Conservation (phyloP, 2,329 filamentous ascomycete species). For the Colletotrichum siamense region DNA sequence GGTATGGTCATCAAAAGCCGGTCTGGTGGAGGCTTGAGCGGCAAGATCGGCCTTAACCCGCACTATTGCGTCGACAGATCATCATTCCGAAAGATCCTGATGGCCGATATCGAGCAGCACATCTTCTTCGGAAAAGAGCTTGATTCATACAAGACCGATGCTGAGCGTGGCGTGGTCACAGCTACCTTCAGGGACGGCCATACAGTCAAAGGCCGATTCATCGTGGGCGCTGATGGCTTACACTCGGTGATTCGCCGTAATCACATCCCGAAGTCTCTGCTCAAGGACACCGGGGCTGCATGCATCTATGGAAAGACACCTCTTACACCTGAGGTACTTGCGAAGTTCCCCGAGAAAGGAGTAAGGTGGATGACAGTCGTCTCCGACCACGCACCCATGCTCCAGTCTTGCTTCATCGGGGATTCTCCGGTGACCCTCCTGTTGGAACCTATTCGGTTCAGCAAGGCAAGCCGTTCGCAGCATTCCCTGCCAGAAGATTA, state of each 20-base stretch:
- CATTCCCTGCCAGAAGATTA: not conserved
- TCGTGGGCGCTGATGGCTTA: constrained; percentile 68
- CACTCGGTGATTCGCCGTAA: constrained; percentile 62
- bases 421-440: not conserved
- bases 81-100: not conserved
- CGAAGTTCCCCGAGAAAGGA: not conserved
- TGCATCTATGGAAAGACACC: not conserved
- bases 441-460: not conserved
- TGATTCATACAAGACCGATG: constrained; percentile 37
- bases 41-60: constrained; percentile 47
- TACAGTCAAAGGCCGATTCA: constrained; percentile 61
- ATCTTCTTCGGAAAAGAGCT: not conserved
- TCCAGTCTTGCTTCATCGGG: not conserved
- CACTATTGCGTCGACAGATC: constrained; percentile 56
- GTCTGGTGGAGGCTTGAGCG: constrained; percentile 55
- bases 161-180: constrained; percentile 57
- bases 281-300: not conserved
- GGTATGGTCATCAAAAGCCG: constrained; percentile 11
- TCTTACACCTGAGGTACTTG: not conserved
- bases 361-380: not conserved
- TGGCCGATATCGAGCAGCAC: not conserved
- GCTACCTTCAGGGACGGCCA: constrained; percentile 66
- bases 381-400: not conserved
- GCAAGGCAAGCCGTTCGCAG: not conserved
- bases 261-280: constrained; percentile 30